Percentiles rank a stretch among this genome's conserved stretches.
phyloP scores from a whole-genome alignment of 2,329 filamentous ascomycete genomes.

The Apiospora malaysiana region DNA sequence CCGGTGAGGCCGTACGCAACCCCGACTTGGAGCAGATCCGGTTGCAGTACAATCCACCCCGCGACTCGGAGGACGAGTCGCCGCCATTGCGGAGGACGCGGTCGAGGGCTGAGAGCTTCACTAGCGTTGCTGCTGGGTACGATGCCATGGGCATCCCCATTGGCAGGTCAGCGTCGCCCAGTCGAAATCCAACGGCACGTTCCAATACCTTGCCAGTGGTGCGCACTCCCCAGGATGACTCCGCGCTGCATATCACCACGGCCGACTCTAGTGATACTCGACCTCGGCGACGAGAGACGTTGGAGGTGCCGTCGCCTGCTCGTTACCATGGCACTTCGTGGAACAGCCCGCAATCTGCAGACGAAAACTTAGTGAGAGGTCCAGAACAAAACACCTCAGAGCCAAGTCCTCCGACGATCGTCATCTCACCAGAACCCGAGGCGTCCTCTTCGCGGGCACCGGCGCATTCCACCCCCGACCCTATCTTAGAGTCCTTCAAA shows the following conservation, averaged over 20 bases:
- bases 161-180: background rate
- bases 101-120: conserved; percentile 48
- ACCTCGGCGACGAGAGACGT: conserved; percentile 37
- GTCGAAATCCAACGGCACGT: conserved; percentile 25
- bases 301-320: conserved; percentile 38
- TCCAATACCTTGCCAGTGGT: conserved; percentile 30
- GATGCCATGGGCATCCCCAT: background rate
- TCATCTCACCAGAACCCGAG: conserved; percentile 30
- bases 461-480: no score
- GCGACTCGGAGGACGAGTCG: conserved; percentile 41
- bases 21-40: conserved; percentile 44
- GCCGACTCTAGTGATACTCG: conserved; percentile 1
- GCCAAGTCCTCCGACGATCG: conserved; percentile 25
- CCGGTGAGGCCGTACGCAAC: conserved; percentile 58
- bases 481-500: no score
- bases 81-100: conserved; percentile 35
- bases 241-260: background rate
- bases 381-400: background rate
- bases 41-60: conserved; percentile 45
- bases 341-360: conserved; percentile 10
- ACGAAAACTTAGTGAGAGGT: conserved; percentile 20
- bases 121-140: conserved; percentile 30
- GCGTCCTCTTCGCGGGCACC: background rate
- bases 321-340: conserved; percentile 28
- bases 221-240: background rate